Conservation (phyloP, 371 early-diverging fungal species). For the Mortierella sp. region DNA sequence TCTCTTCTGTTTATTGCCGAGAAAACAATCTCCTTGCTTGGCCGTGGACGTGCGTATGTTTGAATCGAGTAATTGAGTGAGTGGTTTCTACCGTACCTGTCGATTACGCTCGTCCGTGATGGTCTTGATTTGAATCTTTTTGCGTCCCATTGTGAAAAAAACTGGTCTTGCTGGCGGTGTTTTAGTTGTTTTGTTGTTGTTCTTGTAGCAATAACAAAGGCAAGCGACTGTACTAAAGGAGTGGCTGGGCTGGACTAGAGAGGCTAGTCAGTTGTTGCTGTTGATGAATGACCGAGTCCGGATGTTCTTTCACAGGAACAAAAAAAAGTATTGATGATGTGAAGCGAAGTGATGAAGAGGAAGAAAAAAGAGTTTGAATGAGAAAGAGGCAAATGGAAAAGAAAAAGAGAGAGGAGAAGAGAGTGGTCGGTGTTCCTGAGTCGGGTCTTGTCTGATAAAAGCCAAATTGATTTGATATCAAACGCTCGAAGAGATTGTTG, state of each 20-base stretch:
- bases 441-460: not conserved
- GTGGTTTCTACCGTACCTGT: slow-evolving; percentile 71
- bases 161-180: not conserved
- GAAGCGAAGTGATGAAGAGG: not conserved
- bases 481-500: not conserved
- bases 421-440: not conserved
- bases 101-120: slow-evolving; percentile 96
- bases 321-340: not conserved
- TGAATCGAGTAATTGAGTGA: not conserved
- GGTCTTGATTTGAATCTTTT: slow-evolving; percentile 96
- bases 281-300: not conserved
- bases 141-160: slow-evolving; percentile 86
- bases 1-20: not conserved
- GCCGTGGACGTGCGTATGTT: not conserved
- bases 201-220: not conserved
- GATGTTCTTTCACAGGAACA: not conserved
- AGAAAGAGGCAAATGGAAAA: not conserved
- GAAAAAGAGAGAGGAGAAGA: not conserved
- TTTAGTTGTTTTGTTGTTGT: not conserved
- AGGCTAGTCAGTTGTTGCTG: not conserved
- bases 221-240: not conserved
- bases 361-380: not conserved
- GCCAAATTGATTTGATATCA: not conserved
- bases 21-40: slow-evolving; percentile 12
- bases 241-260: not conserved